Evolutionary conservation across 495 filamentous ascomycete species (phyloP).

Genomic region (Penicillium simplicissimum): DNA sequence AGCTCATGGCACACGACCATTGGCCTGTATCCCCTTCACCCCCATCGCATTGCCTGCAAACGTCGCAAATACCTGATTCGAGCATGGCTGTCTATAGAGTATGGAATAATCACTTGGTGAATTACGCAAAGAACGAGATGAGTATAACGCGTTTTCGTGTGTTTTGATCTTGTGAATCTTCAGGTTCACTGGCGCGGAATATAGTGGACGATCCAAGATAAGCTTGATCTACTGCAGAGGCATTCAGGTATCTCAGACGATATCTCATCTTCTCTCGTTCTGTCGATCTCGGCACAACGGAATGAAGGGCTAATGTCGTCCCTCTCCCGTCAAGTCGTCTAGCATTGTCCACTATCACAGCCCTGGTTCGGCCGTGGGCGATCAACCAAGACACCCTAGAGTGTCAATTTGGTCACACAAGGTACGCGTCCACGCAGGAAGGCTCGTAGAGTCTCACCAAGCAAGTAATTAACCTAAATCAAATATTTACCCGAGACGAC

Average conservation of each 20-base stretch:
- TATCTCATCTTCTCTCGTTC: not conserved
- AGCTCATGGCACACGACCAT: constrained; percentile 19
- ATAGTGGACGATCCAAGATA: too few relatives aligned
- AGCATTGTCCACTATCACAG: not conserved
- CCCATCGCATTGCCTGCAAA: constrained; percentile 28
- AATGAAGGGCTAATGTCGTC: not conserved
- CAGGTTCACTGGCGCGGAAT: too few relatives aligned
- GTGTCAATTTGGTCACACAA: not conserved
- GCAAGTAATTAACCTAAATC: not conserved
- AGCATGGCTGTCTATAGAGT: constrained; percentile 41
- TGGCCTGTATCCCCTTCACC: constrained; percentile 7
- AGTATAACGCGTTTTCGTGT: constrained; percentile 27
- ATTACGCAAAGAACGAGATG: constrained; percentile 35
- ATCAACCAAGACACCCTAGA: not conserved
- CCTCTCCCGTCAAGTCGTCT: not conserved
- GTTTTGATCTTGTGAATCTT: not conserved
- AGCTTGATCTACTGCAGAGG: not conserved
- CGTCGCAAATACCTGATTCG: constrained; percentile 36
- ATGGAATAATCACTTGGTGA: constrained; percentile 35
- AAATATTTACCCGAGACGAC: not conserved
- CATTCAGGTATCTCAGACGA: not conserved
- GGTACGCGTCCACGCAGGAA: not conserved
- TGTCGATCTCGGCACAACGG: not conserved
- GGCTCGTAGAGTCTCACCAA: not conserved
- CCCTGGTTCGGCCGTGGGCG: not conserved